phyloP scores from a whole-genome alignment of 2,329 filamentous ascomycete genomes.

The Magnaporthales sp. region DNA sequence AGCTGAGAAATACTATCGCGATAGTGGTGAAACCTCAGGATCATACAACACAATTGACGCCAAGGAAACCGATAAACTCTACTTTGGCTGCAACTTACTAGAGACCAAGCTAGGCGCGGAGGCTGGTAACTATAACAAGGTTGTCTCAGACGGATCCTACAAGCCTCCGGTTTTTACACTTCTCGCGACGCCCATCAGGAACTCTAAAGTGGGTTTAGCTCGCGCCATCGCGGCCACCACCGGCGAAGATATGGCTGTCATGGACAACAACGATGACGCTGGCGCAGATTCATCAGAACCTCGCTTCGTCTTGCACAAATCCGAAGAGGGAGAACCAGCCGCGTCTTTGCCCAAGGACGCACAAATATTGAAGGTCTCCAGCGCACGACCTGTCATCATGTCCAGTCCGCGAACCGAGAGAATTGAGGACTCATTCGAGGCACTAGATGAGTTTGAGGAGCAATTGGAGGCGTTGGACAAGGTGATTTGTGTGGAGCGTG shows the following conservation, averaged over 20 bases:
- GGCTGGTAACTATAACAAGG: not conserved
- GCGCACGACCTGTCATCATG: not conserved
- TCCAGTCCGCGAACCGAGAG: constrained; percentile 18
- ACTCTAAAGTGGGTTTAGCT: not conserved
- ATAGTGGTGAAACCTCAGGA: constrained; percentile 7
- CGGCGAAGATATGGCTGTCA: not conserved
- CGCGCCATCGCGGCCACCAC: not conserved
- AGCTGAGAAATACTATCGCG: constrained; percentile 3
- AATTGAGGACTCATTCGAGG: constrained; percentile 57
- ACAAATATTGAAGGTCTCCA: not conserved
- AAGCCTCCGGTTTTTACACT: not conserved
- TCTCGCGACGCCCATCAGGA: constrained; percentile 2
- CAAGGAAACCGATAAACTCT: constrained; percentile 20
- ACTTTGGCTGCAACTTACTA: constrained; percentile 45
- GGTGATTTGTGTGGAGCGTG: constrained; percentile 24
- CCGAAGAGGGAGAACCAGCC: not conserved
- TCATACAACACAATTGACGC: constrained; percentile 6
- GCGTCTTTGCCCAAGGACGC: constrained; percentile 7
- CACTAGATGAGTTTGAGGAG: constrained; percentile 53
- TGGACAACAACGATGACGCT: not conserved
- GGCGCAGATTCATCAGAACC: not conserved
- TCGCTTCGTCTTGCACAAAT: not conserved
- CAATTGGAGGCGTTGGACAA: constrained; percentile 45
- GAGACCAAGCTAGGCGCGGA: not conserved
- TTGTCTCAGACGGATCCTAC: not conserved